Base-by-base conservation (phyloP, 2,329 filamentous ascomycete species). In the Pseudogymnoascus sp. region DNA sequence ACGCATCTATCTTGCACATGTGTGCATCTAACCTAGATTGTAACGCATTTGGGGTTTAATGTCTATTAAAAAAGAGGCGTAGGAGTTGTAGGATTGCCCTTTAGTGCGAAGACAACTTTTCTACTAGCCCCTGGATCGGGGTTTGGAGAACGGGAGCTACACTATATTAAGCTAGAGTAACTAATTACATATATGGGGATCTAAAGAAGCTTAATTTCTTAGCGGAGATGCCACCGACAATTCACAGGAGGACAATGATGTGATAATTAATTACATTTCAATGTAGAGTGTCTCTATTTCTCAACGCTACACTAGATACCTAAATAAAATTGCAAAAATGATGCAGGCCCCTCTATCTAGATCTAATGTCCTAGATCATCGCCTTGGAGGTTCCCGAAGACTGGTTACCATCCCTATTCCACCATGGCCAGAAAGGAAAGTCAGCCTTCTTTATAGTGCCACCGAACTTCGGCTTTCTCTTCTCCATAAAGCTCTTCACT, bases 381-480 rank as follows among this genome's bases (percentile, higher is more conserved):
- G 63, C 61, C 12, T 70, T 70, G 6, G 64, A 66, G 34, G 66
- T 71, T 23, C 78, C 61, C 10, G 66, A 66, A 5, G 63, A 53
- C 14, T 63, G 66, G 2, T 62, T 78, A 70, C 85, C 80, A 60
- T 84, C 70, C 8, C 78, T 76, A 53, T 78, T 72, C 84, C 84
- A 87, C 85, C 84, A 88, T 1, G 84, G 85, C 73, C 84, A 85
- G 11, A 76, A 78, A 2, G 70, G 71, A 2, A 85, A 82, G 2
- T 79, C 78, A 72, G 84, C 78, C 31, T 80, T 78, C 42, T 81
- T 78, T 74, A 86, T 78, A n/a, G 78, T 82, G 1, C 79, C 84
- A 38, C 73, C 76, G 68, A 88, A 88, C 3, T 79, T 77, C 0
- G 82, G 79, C 50, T 77, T 77, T 59, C 85, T 76, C 75, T 88